A percentile compares a stretch with the other conserved stretches of the same genome.
phyloP scores from a whole-genome alignment of 106 monocot species.

The Posidonia australis region DNA sequence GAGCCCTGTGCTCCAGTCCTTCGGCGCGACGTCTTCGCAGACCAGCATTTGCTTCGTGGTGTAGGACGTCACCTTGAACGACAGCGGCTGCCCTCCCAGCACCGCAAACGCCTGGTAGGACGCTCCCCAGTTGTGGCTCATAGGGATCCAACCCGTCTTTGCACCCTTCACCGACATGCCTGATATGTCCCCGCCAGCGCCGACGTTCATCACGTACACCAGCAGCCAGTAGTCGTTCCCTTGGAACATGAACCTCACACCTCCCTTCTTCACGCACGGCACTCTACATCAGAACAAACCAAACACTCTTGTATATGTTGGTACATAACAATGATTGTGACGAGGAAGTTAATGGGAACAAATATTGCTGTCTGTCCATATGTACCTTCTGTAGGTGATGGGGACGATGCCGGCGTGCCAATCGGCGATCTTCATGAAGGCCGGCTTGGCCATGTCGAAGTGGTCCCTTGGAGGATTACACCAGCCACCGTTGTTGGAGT shows the following conservation, averaged over 20 bases:
- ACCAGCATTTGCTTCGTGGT: slow-evolving; percentile 38
- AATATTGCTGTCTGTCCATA: no score
- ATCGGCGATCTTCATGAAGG: slow-evolving; percentile 56
- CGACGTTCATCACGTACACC: slow-evolving; percentile 66
- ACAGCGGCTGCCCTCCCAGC: slow-evolving; percentile 38
- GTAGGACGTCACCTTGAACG: slow-evolving; percentile 54
- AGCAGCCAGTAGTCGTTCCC: slow-evolving; percentile 84
- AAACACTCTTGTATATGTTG: no score
- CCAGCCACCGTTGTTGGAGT: slow-evolving; percentile 77
- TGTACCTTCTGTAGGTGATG: slow-evolving; percentile 32
- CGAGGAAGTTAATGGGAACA: no score
- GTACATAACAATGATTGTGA: no score
- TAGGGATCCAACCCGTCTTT: slow-evolving; percentile 39
- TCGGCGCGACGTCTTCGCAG: slow-evolving; percentile 49
- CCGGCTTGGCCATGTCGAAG: slow-evolving; percentile 85
- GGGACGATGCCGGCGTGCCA: slow-evolving; percentile 79
- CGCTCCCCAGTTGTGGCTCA: slow-evolving; percentile 85
- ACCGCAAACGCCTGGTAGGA: slow-evolving; percentile 56
- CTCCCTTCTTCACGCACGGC: slow-evolving; percentile 54
- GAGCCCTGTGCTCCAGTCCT: slow-evolving; percentile 45
- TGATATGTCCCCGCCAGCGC: slow-evolving; percentile 47
- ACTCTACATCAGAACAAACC: slow-evolving; percentile 22
- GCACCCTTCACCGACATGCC: slow-evolving; percentile 48
- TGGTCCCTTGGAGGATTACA: slow-evolving; percentile 74
- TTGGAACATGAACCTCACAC: slow-evolving; percentile 53